Conservation (phyloP, 2,329 filamentous ascomycete species). For the Calonectria pseudoturangicola region DNA sequence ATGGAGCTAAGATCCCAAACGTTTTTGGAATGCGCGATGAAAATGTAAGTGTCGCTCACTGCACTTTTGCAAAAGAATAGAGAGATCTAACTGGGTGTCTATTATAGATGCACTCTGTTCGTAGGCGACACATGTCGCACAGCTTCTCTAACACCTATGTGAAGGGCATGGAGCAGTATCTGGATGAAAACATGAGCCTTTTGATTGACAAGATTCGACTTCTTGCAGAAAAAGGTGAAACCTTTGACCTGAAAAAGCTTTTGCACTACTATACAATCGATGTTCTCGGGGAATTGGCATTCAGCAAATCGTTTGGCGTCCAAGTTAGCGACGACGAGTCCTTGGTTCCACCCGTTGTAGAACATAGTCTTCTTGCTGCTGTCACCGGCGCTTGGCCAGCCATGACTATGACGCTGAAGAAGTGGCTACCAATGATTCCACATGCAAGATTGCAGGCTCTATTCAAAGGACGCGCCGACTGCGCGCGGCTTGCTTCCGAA, state of each 20-base stretch:
- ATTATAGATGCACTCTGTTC: slow-evolving; percentile 38
- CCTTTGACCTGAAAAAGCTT: slow-evolving; percentile 40
- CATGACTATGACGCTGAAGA: slow-evolving; percentile 33
- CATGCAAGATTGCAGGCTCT: slow-evolving; percentile 34
- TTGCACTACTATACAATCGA: slow-evolving; percentile 42
- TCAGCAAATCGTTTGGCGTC: slow-evolving; percentile 38
- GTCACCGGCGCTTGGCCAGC: slow-evolving; percentile 40
- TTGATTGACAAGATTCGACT: slow-evolving; percentile 26
- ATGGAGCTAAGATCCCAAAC: slow-evolving; percentile 39
- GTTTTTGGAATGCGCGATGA: slow-evolving; percentile 41
- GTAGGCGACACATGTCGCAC: slow-evolving; percentile 42
- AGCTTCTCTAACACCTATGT: slow-evolving; percentile 41
- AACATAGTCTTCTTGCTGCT: slow-evolving; percentile 35
- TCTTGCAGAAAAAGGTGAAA: slow-evolving; percentile 13
- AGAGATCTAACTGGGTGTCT: not conserved
- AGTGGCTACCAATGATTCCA: slow-evolving; percentile 37
- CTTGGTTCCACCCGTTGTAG: slow-evolving; percentile 32
- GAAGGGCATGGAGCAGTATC: slow-evolving; percentile 41
- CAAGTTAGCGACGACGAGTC: slow-evolving; percentile 38
- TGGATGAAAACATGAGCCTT: slow-evolving; percentile 33
- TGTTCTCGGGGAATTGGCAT: slow-evolving; percentile 40
- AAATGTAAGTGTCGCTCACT: not conserved
- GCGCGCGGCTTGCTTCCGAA: slow-evolving; percentile 33
- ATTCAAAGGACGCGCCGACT: slow-evolving; percentile 38
- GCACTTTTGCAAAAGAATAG: not conserved